Percentiles rank a stretch among this genome's conserved stretches.
These are phyloP conservation scores for Fermentozyma sake DNA, from an alignment of 1,139 yeast species.

Conservation along the genomic window DNA sequence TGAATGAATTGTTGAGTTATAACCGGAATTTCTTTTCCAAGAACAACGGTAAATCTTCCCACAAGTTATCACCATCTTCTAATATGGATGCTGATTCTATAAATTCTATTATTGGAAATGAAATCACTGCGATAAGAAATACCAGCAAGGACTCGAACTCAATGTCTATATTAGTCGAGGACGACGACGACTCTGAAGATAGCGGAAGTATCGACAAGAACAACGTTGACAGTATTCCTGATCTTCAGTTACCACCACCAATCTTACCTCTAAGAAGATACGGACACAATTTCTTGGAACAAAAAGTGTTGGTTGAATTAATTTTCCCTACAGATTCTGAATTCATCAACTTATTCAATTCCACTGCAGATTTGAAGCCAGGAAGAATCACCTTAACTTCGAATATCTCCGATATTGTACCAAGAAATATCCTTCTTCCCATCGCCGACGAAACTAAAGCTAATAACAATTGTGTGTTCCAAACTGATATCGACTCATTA, in stretches of 20 bases:
- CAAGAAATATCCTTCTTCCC: conserved; percentile 80
- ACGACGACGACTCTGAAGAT: conserved; percentile 37
- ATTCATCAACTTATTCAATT: conserved; percentile 50
- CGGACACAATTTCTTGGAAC: conserved; percentile 93
- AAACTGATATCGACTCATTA: conserved; percentile 69
- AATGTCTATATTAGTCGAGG: conserved; percentile 31
- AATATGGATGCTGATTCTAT: too few relatives aligned
- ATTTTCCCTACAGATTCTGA: conserved; percentile 54
- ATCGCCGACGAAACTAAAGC: conserved; percentile 63
- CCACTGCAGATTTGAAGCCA: conserved; percentile 42
- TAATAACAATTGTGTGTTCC: conserved; percentile 64
- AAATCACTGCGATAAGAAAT: conserved; percentile 2
- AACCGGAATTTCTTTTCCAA: conserved; percentile 5
- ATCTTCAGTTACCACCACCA: conserved; percentile 90
- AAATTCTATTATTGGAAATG: conserved; percentile 3
- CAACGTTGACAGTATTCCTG: conserved; percentile 76
- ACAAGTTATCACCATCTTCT: too few relatives aligned
- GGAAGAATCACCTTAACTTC: conserved; percentile 74
- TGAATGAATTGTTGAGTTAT: conserved; percentile 56
- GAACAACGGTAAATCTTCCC: background rate
- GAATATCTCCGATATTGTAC: conserved; percentile 67
- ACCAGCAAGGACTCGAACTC: conserved; percentile 4
- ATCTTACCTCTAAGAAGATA: conserved; percentile 87
- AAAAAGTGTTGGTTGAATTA: conserved; percentile 77
- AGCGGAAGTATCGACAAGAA: conserved; percentile 27